Conservation (phyloP, 176 grass and related monocot genomes). For the Miscanthus lutarioriparius region DNA sequence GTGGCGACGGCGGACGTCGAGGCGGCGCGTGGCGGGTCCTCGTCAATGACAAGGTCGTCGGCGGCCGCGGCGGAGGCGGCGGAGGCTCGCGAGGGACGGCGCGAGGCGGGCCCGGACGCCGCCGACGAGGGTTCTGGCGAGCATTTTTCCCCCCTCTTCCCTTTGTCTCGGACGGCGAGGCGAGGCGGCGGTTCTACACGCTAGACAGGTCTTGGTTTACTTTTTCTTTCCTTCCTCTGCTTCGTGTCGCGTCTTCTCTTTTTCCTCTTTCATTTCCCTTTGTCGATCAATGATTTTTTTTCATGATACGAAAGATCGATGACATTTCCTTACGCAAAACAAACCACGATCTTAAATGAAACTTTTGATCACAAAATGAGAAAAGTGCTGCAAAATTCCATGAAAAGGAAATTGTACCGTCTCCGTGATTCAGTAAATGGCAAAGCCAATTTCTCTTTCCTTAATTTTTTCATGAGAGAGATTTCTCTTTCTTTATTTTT, state of each 20-base stretch:
- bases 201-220: not conserved
- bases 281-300: too few relatives aligned
- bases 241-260: not conserved
- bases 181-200: not conserved
- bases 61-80: not conserved
- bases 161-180: not conserved
- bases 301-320: too few relatives aligned
- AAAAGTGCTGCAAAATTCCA: too few relatives aligned
- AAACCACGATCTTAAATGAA: too few relatives aligned
- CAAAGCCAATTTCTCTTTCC: too few relatives aligned
- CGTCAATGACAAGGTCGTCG: constrained; percentile 33
- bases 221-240: not conserved
- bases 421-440: too few relatives aligned
- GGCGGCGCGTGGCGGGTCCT: constrained; percentile 34
- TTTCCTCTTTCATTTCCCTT: not conserved
- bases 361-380: too few relatives aligned
- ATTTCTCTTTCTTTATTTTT: too few relatives aligned
- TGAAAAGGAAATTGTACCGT: too few relatives aligned
- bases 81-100: not conserved
- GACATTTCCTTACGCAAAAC: too few relatives aligned
- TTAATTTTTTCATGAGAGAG: too few relatives aligned
- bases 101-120: constrained; percentile 23
- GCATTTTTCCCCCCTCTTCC: constrained; percentile 26
- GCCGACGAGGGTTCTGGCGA: constrained; percentile 43
- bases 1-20: not conserved